These are phyloP conservation scores for Setomelanomma holmii DNA, from an alignment of 2,329 filamentous ascomycete genomes.

Conservation along the genomic window DNA sequence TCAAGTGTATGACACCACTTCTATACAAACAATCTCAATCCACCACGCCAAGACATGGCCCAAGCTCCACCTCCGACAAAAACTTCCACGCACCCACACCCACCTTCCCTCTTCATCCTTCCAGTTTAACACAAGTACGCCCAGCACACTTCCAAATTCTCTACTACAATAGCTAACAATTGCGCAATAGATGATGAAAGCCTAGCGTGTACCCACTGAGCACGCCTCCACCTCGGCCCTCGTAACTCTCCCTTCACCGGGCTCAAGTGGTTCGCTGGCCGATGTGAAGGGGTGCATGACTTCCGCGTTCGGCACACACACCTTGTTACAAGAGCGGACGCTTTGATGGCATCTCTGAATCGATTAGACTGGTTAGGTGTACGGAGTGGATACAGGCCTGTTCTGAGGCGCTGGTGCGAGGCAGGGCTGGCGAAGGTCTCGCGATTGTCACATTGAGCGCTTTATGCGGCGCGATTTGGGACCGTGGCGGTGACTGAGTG, in stretches of 20 bases:
- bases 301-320: constrained; percentile 98
- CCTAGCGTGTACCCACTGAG: constrained; percentile 95
- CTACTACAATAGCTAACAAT: background rate
- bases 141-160: constrained; percentile 18
- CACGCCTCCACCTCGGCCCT: constrained; percentile 70
- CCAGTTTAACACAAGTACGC: constrained; percentile 98
- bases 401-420: too few species aligned
- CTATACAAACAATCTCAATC: background rate
- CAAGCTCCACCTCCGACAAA: constrained; percentile 42
- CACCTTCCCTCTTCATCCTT: constrained; percentile 78
- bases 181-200: constrained; percentile 98
- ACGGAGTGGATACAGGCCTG: too few species aligned
- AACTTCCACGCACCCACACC: constrained; percentile 34
- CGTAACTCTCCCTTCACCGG: constrained; percentile 84
- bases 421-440: too few species aligned
- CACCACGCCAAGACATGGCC: constrained; percentile 17
- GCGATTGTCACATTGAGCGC: background rate
- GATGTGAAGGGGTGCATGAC: constrained; percentile 78
- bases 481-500: background rate
- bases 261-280: constrained; percentile 85
- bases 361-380: constrained; percentile 63
- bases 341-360: constrained; percentile 97
- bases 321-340: constrained; percentile 98
- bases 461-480: background rate
- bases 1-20: background rate